These are phyloP conservation scores for Escallonia rubra DNA, from an alignment of 129 eudicot genomes.

Conservation along the genomic window DNA sequence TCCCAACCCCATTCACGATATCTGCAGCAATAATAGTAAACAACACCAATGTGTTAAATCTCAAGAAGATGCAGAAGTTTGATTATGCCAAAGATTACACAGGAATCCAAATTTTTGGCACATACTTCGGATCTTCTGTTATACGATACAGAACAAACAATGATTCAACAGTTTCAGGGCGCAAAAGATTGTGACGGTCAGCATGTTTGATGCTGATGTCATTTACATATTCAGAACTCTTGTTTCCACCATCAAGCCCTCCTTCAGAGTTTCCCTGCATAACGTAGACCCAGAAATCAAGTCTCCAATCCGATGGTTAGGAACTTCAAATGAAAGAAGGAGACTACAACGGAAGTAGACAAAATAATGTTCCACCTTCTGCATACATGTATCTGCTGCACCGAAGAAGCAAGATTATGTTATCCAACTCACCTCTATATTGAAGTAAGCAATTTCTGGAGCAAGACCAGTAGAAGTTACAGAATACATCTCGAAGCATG, in stretches of 20 bases:
- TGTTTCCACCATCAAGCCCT: constrained; percentile 88
- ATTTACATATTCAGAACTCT: constrained; percentile 56
- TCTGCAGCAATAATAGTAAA: constrained; percentile 33
- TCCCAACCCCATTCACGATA: constrained; percentile 98
- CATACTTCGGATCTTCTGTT: constrained; percentile 89
- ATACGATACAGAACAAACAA: constrained; percentile 78
- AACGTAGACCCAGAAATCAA: constrained; percentile 11
- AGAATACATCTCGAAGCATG: constrained; percentile 81
- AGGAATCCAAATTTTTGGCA: constrained; percentile 7
- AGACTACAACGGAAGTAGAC: not conserved
- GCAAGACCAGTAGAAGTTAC: constrained; percentile 97
- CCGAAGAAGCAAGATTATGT: not conserved
- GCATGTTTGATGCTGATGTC: constrained; percentile 84
- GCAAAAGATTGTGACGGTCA: constrained; percentile 95
- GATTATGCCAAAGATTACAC: not conserved
- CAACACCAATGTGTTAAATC: not conserved
- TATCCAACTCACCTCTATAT: constrained; percentile 53
- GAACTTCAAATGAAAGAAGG: not conserved
- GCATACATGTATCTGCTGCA: not conserved
- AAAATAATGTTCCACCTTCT: not conserved
- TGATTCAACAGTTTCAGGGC: constrained; percentile 95
- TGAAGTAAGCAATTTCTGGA: constrained; percentile 89
- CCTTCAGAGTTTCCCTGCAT: constrained; percentile 61
- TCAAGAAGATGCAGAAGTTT: not conserved
- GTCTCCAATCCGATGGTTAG: not conserved